Evolutionary conservation across 2,329 filamentous ascomycete genomes (phyloP), one percentile per base, ranked within the genome.

Genomic region (Paecilomyces formosus): DNA sequence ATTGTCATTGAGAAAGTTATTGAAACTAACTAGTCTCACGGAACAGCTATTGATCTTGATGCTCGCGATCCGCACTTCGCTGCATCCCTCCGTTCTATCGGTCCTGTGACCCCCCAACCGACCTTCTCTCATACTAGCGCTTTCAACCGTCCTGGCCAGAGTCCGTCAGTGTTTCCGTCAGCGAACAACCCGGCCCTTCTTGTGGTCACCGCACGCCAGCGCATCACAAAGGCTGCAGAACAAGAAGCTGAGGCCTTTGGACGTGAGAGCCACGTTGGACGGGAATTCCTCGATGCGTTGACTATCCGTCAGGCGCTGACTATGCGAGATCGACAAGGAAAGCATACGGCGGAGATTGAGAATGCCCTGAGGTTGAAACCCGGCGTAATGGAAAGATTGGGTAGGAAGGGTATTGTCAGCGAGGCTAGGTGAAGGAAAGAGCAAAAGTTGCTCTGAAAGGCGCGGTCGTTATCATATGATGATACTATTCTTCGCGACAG

Each of bases 31-130:
- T 7, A 22, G 30, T 57, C 53, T 59, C 31, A 35, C 24, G 45
- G 22, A 54, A 53, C 57, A 82, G 82, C 80, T 55, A 81, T 86
- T 61, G 81, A 85, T 64, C 77, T 84, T 66, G 85, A 87, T 67
- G 83, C 78, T 58, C 80, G 79, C 59, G 84, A 87, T 67, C 83
- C 84, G 1, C 77, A 82, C 67, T 93, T 81, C 84, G 89, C 92
- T 80, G 87, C 85, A 70, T 95, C 92, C 63, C 89, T 97, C 62
- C 88, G 86, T 65, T 76, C 74, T 53, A 76, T 87, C 59, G 85
- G 84, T 58, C 79, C 82, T 57, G 84, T 86, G 7, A 80, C 79
- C 57, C 82, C 82, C 30, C 81, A 80, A 60, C 82, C 82, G 2
- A 83, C 82, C 26, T 76, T 80, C 61, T 85, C 82, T 11, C 74